Conservation (phyloP, 805 yeast genomes). For the Ogataea saltuana region DNA sequence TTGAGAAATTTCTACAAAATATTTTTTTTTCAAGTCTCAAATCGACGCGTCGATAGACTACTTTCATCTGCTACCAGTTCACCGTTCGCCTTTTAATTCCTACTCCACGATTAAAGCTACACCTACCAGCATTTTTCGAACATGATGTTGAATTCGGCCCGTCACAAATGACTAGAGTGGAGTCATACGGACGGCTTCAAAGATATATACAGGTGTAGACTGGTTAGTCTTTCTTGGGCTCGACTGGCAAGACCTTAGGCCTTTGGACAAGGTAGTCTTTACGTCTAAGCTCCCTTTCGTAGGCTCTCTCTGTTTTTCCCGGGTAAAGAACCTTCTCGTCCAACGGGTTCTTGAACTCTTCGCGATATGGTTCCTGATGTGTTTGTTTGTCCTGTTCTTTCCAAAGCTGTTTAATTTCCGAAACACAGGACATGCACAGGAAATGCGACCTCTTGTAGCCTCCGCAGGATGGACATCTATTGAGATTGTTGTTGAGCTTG, state of each 20-base stretch:
- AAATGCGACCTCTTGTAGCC: slow-evolving; percentile 86
- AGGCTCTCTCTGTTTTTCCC: slow-evolving; percentile 55
- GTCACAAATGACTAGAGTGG: slow-evolving; percentile 6
- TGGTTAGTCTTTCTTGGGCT: slow-evolving; percentile 34
- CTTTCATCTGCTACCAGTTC: background rate
- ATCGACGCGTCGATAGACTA: slow-evolving; percentile 15
- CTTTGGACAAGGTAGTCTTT: slow-evolving; percentile 58
- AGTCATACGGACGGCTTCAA: background rate
- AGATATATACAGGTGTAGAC: too few species aligned
- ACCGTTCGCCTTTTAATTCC: background rate
- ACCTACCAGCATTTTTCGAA: too few species aligned
- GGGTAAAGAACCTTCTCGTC: slow-evolving; percentile 74
- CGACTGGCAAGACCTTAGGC: slow-evolving; percentile 56
- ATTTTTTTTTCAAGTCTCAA: slow-evolving; percentile 2
- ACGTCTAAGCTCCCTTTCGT: slow-evolving; percentile 48
- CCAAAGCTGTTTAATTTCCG: slow-evolving; percentile 77
- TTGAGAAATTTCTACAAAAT: background rate
- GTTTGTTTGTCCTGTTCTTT: slow-evolving; percentile 36
- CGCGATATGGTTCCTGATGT: slow-evolving; percentile 36
- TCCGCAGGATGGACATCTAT: slow-evolving; percentile 95
- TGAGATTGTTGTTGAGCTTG: slow-evolving; percentile 71
- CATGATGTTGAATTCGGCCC: too few species aligned
- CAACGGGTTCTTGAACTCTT: slow-evolving; percentile 50
- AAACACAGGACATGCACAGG: slow-evolving; percentile 90
- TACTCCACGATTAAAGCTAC: too few species aligned